phyloP scores from a whole-genome alignment of 495 filamentous ascomycete genomes.

The Hypomontagnella submonticulosa region DNA sequence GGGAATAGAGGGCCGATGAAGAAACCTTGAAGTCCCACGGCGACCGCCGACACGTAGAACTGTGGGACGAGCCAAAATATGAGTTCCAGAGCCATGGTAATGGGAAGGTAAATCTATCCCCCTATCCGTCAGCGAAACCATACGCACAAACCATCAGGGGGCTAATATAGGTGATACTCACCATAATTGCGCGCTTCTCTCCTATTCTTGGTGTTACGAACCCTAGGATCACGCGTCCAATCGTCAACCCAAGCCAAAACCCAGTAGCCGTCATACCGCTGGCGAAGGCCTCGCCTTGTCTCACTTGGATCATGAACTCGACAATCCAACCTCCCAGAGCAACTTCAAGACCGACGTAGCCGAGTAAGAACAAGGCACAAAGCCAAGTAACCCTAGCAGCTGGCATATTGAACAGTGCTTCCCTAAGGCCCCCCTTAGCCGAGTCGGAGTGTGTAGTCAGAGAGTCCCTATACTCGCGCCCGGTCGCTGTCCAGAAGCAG shows the following conservation, averaged over 20 bases:
- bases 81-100: conserved; percentile 75
- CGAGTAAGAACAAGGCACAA: conserved; percentile 77
- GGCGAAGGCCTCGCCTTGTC: conserved; percentile 72
- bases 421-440: conserved; percentile 55
- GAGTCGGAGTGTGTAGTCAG: conserved; percentile 51
- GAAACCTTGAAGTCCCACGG: conserved; percentile 79
- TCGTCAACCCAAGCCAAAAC: conserved; percentile 85
- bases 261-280: conserved; percentile 84
- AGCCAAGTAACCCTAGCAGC: conserved; percentile 74
- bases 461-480: conserved; percentile 67
- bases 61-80: conserved; percentile 86
- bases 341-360: conserved; percentile 88
- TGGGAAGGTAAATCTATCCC: conserved; percentile 65
- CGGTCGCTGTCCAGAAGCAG: conserved; percentile 78
- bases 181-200: conserved; percentile 72
- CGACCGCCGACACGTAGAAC: conserved; percentile 76
- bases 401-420: conserved; percentile 63
- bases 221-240: conserved; percentile 76
- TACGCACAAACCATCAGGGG: not conserved
- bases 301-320: conserved; percentile 82
- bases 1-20: conserved; percentile 86
- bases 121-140: conserved; percentile 55
- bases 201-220: conserved; percentile 76
- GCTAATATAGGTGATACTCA: conserved; percentile 10
- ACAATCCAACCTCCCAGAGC: conserved; percentile 89